Base-by-base conservation (phyloP, 441 rosid genomes). In the Theobroma grandiflorum region DNA sequence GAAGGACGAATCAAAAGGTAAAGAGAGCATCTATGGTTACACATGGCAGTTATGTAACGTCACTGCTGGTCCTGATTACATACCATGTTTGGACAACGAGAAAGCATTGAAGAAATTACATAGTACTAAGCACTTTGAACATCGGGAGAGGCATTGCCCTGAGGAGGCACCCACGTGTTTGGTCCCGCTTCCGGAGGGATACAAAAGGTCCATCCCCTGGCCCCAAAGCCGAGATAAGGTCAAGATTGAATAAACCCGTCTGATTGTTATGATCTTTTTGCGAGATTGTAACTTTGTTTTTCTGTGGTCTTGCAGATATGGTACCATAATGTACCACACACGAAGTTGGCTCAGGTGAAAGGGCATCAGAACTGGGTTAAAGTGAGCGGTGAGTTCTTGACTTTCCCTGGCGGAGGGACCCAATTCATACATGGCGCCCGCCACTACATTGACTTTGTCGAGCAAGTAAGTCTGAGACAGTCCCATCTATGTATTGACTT, bases 291-390 rank as follows among this genome's bases (percentile, higher is more conserved):
- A 74, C 69, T 63, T 64, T 52, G 8, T 65, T 9, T 43, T 58
- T n/a, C 2, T 84, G 69, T 81, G 82, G 67, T 79, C 53, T 52
- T 15, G 77, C 88, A 96, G 98, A 95, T 96, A 88, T 95, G 99
- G 99, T 96, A 95, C 78, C 90, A 86, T 40, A 96, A 96, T 75
- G 99, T 95, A 62, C 98, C 99, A 74, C 93, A 95, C 83, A 87
- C 94, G 52, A 77, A 18, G 87, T 86, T 96, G 71, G 98, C 96
- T 9, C 87, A 91, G 75, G 90, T 97, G 78, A 97, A 97, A 83
- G 98, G 98, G 70, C 99, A 95, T 74, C 99, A 96, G 78, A 96
- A 96, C 76, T 94, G 98, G 99, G 92, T 96, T 31, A 96, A 93
- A 83, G 95, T 95, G 53, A 88, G 94, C 3, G 98, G 99, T 4